These are phyloP conservation scores for Pythium catenulatum DNA, from an alignment of 352 stramenopile species.

Conservation along the genomic window DNA sequence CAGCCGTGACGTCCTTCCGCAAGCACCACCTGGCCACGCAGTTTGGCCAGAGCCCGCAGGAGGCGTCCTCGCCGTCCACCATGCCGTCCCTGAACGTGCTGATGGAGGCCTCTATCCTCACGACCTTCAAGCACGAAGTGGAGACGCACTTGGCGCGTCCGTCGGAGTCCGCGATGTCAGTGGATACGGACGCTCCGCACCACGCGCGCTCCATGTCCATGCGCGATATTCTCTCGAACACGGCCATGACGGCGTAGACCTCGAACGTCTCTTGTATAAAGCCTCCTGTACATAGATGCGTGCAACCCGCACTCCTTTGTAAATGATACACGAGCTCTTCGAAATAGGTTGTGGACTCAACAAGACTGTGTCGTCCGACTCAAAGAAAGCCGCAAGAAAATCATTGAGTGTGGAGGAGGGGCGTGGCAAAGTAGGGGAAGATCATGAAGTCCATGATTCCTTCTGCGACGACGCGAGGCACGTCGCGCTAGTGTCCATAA, in stretches of 20 bases:
- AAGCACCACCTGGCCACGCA: not conserved
- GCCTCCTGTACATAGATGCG: constrained; percentile 16
- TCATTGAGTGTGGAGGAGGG: too few species aligned
- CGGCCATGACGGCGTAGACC: constrained; percentile 57
- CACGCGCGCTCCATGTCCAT: constrained; percentile 81
- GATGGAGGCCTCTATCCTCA: constrained; percentile 84
- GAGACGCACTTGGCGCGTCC: constrained; percentile 36
- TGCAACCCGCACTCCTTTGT: too few species aligned
- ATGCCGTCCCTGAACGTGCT: constrained; percentile 85
- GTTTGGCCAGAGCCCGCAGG: not conserved
- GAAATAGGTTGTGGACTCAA: too few species aligned
- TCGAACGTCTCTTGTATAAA: not conserved
- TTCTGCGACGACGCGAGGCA: too few species aligned
- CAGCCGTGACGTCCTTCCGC: not conserved
- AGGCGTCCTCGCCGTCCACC: constrained; percentile 17
- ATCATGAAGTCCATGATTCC: too few species aligned
- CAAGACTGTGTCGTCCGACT: too few species aligned
- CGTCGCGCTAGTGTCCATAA: too few species aligned
- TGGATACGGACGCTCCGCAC: not conserved
- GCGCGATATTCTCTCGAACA: constrained; percentile 80
- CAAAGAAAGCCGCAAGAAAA: too few species aligned
- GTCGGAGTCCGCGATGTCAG: constrained; percentile 21
- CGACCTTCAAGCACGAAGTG: constrained; percentile 76
- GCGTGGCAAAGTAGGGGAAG: too few species aligned
- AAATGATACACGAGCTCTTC: too few species aligned